Evolutionary conservation across 768 basidiomycete genomes (phyloP), one percentile per base, ranked within the genome.

Genomic region (Lentinula aciculospora): DNA sequence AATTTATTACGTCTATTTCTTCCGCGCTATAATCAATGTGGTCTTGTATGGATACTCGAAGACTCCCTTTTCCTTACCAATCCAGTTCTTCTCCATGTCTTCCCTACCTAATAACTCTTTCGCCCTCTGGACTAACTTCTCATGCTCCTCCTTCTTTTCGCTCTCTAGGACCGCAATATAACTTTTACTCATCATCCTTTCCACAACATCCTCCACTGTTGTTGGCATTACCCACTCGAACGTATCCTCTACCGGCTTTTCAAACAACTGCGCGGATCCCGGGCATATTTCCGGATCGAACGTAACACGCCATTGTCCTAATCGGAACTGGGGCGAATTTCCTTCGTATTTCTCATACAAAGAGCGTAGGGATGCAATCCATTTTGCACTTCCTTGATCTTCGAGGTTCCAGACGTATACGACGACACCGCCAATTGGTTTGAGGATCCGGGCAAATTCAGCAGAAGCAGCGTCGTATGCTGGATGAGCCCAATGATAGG

Each of bases 361-460:
- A 61, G 89, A 81, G 7, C 93, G 83, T 9, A 94, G 56, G 61
- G 85, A 75, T 1, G 80, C 85, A 44, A 92, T 87, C 92, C 92
- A 95, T n/a, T 67, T 65, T 21, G 86, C 85, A 2, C 9, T 21
- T 9, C 23, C 58, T 71, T 46, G 58, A 69, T 93, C 86, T 69
- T 97, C 95, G 29, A 95, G 73, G 71, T 97, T 98, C 95, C 95
- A 98, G 47, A 95, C 83, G 57, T 92, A 77, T 4, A 79, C 85
- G 17, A 89, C 78, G 1, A 78, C 70, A n/a, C n/a, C n/a, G 2
- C 92, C 92, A n/a, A 72, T 71, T 0, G 90, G 88, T 66, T 88
- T 89, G 49, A 97, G 77, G 61, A 94, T 82, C 31, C 92, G 83
- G 7, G 83, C 79, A 63, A 96, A 90, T 67, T 97, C 94, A 0